These are phyloP conservation scores for Emericellopsis atlantica DNA, from an alignment of 2,329 filamentous ascomycete genomes.

Conservation along the genomic window DNA sequence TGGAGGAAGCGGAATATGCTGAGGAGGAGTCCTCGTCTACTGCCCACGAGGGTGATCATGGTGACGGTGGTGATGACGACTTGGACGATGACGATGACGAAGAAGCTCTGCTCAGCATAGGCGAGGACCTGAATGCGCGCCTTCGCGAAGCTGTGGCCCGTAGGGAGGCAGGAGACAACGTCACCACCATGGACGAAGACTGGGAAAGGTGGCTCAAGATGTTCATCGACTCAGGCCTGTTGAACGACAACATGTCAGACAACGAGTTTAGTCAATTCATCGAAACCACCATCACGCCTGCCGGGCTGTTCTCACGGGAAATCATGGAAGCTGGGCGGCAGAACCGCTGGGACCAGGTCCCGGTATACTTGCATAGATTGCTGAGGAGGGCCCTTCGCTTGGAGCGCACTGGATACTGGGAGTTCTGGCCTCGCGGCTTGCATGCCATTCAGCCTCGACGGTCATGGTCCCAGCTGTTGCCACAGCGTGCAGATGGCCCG, in stretches of 20 bases:
- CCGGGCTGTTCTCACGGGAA: slow-evolving; percentile 32
- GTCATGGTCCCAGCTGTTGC: no score
- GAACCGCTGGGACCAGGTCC: slow-evolving; percentile 45
- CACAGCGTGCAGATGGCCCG: no score
- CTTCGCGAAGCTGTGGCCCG: slow-evolving; percentile 51
- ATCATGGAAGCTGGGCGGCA: slow-evolving; percentile 42
- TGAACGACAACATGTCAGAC: slow-evolving; percentile 23
- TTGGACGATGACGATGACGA: slow-evolving; percentile 39
- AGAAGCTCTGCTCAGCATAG: slow-evolving; percentile 40
- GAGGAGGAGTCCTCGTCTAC: slow-evolving; percentile 6
- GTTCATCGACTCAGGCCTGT: slow-evolving; percentile 46
- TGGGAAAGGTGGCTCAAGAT: slow-evolving; percentile 68
- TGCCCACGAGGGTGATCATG: neutral
- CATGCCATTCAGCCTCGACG: no score
- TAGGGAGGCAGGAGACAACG: slow-evolving; percentile 45
- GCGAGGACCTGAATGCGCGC: slow-evolving; percentile 49
- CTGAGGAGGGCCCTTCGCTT: slow-evolving; percentile 33
- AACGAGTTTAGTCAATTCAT: slow-evolving; percentile 17
- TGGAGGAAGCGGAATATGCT: slow-evolving; percentile 5
- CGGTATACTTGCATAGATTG: slow-evolving; percentile 39
- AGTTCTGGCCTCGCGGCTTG: no score
- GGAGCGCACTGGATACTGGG: slow-evolving; percentile 10
- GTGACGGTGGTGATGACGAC: slow-evolving; percentile 11
- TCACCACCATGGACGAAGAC: slow-evolving; percentile 52
- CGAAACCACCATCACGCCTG: slow-evolving; percentile 11